These are phyloP conservation scores for Diaporthe citrichinensis DNA, from an alignment of 2,329 filamentous ascomycete genomes.

Conservation along the genomic window DNA sequence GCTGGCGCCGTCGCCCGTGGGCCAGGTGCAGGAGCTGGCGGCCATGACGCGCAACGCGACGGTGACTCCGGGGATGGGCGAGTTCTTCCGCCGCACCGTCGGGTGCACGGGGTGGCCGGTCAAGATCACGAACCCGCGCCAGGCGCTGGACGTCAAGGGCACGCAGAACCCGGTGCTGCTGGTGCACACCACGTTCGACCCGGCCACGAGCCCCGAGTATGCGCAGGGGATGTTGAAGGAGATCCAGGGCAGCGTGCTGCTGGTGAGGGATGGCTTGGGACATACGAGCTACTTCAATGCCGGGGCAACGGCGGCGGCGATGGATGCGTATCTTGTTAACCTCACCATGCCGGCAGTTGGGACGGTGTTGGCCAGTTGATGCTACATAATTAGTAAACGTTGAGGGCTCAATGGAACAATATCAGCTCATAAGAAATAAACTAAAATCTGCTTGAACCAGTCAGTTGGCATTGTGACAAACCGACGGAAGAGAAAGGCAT, in stretches of 20 bases:
- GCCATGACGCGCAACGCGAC: conserved; percentile 45
- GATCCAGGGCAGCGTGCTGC: conserved; percentile 51
- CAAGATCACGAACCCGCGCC: conserved; percentile 52
- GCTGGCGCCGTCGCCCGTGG: conserved; percentile 46
- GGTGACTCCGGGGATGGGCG: conserved; percentile 51
- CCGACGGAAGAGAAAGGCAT: not conserved
- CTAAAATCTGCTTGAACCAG: no score
- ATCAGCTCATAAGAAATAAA: no score
- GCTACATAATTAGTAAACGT: not conserved
- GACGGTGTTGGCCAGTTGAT: conserved; percentile 25
- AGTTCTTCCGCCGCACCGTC: conserved; percentile 53
- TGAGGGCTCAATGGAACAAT: not conserved
- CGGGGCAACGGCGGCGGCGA: conserved; percentile 50
- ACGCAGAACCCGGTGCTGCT: conserved; percentile 51
- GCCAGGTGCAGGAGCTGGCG: conserved; percentile 23
- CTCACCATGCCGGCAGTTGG: conserved; percentile 22
- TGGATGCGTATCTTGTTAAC: conserved; percentile 50
- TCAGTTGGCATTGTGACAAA: not conserved
- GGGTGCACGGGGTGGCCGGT: conserved; percentile 58
- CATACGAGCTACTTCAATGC: conserved; percentile 54
- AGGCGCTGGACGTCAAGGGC: conserved; percentile 44
- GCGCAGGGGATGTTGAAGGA: conserved; percentile 53
- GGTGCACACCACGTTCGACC: conserved; percentile 57
- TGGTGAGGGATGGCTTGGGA: conserved; percentile 57
- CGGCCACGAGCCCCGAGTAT: conserved; percentile 56